Evolutionary conservation across 1,139 yeast genomes (phyloP), one percentile per base, ranked within the genome.

Genomic region (Yamadazyma songkhlaensis): DNA sequence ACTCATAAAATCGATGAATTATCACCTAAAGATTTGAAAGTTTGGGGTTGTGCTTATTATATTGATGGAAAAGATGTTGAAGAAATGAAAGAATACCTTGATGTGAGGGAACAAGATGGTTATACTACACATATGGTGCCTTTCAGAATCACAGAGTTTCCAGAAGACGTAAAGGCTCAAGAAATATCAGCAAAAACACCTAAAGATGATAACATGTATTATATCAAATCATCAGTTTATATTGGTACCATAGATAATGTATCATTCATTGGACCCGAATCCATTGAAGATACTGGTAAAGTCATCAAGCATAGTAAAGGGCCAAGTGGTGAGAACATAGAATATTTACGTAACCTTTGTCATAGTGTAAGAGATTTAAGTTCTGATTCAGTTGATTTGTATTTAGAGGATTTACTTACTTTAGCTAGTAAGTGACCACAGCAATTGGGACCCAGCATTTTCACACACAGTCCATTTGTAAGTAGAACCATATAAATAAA

Each of bases 21-120:
- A 17, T 54, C 50, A 1, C 63, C 61, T 7, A 71, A 71, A 13
- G 83, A 79, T 46, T 62, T 81, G 37, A 62, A 59, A 39, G 85
- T 85, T 0, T 77, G 86, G 79, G 96, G 95, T 0, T 87, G 88
- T 36, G 95, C 94, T 0, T 80, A 83, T 51, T 81, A 84, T 51
- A 83, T 90, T n/a, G 81, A 80, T 2, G 76, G 87, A 0, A 76
- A 79, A 38, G 55, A 75, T 38, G 90, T 83, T 0, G 61, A 60
- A 3, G 73, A 72, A 45, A 94, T 88, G 11, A 66, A 70, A 29
- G 79, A 74, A 11, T 84, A 88, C 49, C 67, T 90, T 32, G 95
- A 89, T 51, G 69, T 79, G 12, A 67, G 97, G 36, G 97, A 90
- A 52, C 88, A 89, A 55, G 89, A 88, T 53, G 97, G 97, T 0